Percentiles rank a stretch among this genome's conserved stretches.
Evolutionary conservation across 371 early-diverging fungal genomes (phyloP).

Genomic region (Smittium culicis): DNA sequence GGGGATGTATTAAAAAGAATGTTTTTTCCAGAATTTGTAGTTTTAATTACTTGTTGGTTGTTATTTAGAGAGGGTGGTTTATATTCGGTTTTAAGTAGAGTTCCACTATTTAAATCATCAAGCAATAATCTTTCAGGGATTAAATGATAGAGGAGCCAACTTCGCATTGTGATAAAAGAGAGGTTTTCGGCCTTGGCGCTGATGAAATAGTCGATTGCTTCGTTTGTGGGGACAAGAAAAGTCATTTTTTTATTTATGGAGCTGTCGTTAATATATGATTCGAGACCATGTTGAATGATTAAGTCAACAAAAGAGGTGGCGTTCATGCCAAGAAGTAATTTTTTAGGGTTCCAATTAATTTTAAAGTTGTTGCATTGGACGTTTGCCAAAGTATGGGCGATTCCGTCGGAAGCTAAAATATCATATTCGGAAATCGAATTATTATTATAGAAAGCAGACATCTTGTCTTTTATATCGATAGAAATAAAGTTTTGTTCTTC

Average conservation of each 20-base stretch:
- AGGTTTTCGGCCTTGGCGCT: conserved; percentile 18
- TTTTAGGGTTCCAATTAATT: conserved; percentile 24
- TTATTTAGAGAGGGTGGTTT: conserved; percentile 15
- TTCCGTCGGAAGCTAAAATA: conserved; percentile 7
- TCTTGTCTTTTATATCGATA: too few relatives aligned
- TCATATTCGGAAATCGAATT: not conserved
- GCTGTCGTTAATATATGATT: conserved; percentile 23
- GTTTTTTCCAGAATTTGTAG: not conserved
- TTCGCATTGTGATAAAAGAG: not conserved
- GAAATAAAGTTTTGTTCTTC: too few relatives aligned
- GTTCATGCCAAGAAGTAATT: conserved; percentile 30
- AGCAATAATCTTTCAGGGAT: conserved; percentile 19
- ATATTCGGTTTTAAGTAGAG: conserved; percentile 23
- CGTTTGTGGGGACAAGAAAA: conserved; percentile 31
- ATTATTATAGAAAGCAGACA: not conserved
- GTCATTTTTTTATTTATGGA: conserved; percentile 27
- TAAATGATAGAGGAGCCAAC: conserved; percentile 32
- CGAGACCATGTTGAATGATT: conserved; percentile 23
- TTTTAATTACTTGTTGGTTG: conserved; percentile 27
- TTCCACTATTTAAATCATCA: conserved; percentile 17
- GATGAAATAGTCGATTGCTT: conserved; percentile 31
- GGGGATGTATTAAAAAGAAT: not conserved
- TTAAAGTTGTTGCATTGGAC: not conserved
- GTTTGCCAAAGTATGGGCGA: not conserved
- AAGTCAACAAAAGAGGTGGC: conserved; percentile 30